Evolutionary conservation across 441 rosid genomes (phyloP), one percentile per base, ranked within the genome.

Genomic region (Pelargonium australe): DNA sequence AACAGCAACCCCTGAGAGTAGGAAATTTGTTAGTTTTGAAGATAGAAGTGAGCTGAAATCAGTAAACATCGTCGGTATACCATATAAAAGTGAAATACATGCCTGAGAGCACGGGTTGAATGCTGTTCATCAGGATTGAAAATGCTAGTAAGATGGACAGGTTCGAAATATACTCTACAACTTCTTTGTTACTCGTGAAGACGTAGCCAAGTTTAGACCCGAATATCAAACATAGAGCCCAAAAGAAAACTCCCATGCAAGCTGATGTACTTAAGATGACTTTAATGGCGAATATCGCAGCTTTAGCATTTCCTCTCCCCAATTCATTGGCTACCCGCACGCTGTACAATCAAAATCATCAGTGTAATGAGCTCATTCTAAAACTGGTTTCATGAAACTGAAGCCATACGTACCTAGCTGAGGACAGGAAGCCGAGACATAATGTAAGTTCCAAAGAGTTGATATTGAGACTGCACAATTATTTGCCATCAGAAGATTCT

Each of bases 321-420:
- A 90, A 70, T 78, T 85, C 95, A 67, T 90, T 90, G 34, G 92
- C 20, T 64, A 55, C 90, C 57, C 96, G 70, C n/a, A 85, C 96
- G 1, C 95, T 90, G 71, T 0, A 1, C 0, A 34, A 5, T 13
- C 5, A 14, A 61, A 53, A 7, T 23, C 14, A 41, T n/a, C n/a
- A n/a, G n/a, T n/a, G n/a, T n/a, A n/a, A n/a, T n/a, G n/a, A n/a
- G n/a, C n/a, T n/a, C n/a, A n/a, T n/a, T n/a, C n/a, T n/a, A n/a
- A n/a, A n/a, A n/a, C n/a, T n/a, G n/a, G n/a, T n/a, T n/a, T n/a
- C n/a, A n/a, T n/a, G n/a, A 11, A 55, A 10, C 20, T 2, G 43
- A 7, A 57, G 25, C 12, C 2, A 37, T n/a, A n/a, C n/a, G n/a
- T 80, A 90, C 94, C 91, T 82, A 11, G 87, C 68, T 0, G 86